Percentiles rank a stretch among this genome's conserved stretches.
Evolutionary conservation across 768 basidiomycete genomes (phyloP).

Genomic region (Trametes meyenii): DNA sequence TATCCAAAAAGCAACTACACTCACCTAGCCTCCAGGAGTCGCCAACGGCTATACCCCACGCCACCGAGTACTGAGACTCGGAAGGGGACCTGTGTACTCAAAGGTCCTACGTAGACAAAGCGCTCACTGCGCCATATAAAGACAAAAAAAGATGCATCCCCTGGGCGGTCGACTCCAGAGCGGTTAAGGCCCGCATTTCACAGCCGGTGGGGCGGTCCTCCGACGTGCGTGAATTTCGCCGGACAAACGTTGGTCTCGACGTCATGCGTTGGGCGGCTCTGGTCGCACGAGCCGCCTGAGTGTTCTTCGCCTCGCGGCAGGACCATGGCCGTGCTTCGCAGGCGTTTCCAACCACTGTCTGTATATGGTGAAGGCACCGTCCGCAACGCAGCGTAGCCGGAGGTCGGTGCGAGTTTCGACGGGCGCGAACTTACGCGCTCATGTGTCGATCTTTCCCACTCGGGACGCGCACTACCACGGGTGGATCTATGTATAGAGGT

Average conservation of each 20-base stretch:
- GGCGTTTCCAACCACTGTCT: background rate
- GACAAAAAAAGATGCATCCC: too few species aligned
- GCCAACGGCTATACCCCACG: too few species aligned
- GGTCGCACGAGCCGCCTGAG: background rate
- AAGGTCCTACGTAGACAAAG: too few species aligned
- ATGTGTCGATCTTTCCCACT: background rate
- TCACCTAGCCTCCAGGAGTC: too few species aligned
- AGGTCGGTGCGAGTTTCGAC: background rate
- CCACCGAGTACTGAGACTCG: too few species aligned
- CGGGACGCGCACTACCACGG: slow-evolving; percentile 4
- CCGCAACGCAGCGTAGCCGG: background rate
- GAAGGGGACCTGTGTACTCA: too few species aligned
- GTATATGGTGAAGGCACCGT: background rate
- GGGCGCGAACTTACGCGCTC: background rate
- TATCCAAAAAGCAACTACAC: too few species aligned
- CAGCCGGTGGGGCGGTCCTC: background rate
- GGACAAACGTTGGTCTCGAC: slow-evolving; percentile 2
- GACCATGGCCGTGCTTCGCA: too few species aligned
- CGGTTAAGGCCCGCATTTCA: background rate
- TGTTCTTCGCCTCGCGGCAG: background rate
- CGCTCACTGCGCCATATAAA: too few species aligned
- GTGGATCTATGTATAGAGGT: background rate
- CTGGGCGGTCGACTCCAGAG: too few species aligned
- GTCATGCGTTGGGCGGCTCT: background rate
- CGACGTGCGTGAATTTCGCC: background rate